Evolutionary conservation across 257 asterid genomes (phyloP).

Genomic region (Misopates orontium): DNA sequence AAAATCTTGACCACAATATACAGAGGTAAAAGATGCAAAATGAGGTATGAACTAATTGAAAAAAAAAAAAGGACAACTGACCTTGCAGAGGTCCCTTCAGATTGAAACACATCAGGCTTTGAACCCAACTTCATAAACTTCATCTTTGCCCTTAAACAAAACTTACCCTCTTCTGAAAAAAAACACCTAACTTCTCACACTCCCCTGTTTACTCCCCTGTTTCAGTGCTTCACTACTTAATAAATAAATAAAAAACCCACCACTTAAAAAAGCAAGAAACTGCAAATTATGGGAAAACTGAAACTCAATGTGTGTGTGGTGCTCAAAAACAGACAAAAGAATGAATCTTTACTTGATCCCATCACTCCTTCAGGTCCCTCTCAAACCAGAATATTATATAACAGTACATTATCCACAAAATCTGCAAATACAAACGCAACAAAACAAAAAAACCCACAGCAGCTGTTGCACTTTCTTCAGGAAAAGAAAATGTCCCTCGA

Average conservation of each 20-base stretch:
- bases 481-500: slow-evolving; percentile 37
- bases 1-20: background rate
- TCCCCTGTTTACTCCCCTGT: no score
- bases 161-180: slow-evolving; percentile 13
- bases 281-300: slow-evolving; percentile 29
- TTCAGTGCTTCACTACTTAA: slow-evolving; percentile 11
- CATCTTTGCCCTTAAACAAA: slow-evolving; percentile 33
- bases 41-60: slow-evolving; percentile 4
- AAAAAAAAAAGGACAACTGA: slow-evolving; percentile 21
- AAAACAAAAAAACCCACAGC: slow-evolving; percentile 46
- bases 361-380: slow-evolving; percentile 29
- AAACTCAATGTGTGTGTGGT: slow-evolving; percentile 38
- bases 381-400: slow-evolving; percentile 26
- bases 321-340: slow-evolving; percentile 37
- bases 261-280: slow-evolving; percentile 31
- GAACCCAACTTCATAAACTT: slow-evolving; percentile 96
- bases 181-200: no score
- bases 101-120: slow-evolving; percentile 85
- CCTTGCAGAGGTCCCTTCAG: slow-evolving; percentile 70
- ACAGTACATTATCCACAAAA: slow-evolving; percentile 27
- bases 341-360: slow-evolving; percentile 38
- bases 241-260: background rate
- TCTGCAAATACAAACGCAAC: slow-evolving; percentile 44
- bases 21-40: background rate
- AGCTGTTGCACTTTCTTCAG: slow-evolving; percentile 19